Base-by-base conservation (phyloP, 139 green algal genomes). In the Coelastrella sp. region DNA sequence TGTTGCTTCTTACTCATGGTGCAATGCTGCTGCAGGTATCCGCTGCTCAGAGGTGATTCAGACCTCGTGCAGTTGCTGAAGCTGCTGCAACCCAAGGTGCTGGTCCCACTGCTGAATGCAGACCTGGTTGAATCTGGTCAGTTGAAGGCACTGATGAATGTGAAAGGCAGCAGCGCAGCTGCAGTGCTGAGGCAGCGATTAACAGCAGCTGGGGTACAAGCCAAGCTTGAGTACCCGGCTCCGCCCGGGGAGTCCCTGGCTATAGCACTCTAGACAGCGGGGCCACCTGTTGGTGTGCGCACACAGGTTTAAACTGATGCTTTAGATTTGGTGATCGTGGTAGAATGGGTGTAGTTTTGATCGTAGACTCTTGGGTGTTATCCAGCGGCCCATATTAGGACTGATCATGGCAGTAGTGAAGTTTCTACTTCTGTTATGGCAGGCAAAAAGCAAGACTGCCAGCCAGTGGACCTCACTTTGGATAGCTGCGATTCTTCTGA, bases 101-200 rank as follows among this genome's bases (percentile, higher is more conserved):
- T 95, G 71, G 80, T 97, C 22, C 93, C 95, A 0, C 83, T 97
- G 47, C 85, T 95, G 56, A 97, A 97, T 76, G 95, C 95, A 6
- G 91, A 94, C 20, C 75, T 95, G n/a, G 60, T 87, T n/a, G 80
- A 88, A 80, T 76, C 68, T 32, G 88, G 88, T 58, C 56, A 73
- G 54, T 71, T 91, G 6, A 91, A 65, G 5, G 13, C 57, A 22
- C 71, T 91, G 47, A 91, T 91, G 87, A 59, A 11, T 32, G 65
- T 80, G 11, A 23, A 58, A 3, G 87, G 87, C 47, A 86, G 79
- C 77, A 64, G 20, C 17, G 20, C 59, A 82, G 54, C 64, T 57
- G 85, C 22, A 66, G 74, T 47, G 17, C 13, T 91, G 66, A 71
- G 65, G 7, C 23, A 59, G 10, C 20, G 23, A 65, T 78, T 91